Base-by-base conservation (phyloP, 2,329 filamentous ascomycete species). In the Xylaria sp. region DNA sequence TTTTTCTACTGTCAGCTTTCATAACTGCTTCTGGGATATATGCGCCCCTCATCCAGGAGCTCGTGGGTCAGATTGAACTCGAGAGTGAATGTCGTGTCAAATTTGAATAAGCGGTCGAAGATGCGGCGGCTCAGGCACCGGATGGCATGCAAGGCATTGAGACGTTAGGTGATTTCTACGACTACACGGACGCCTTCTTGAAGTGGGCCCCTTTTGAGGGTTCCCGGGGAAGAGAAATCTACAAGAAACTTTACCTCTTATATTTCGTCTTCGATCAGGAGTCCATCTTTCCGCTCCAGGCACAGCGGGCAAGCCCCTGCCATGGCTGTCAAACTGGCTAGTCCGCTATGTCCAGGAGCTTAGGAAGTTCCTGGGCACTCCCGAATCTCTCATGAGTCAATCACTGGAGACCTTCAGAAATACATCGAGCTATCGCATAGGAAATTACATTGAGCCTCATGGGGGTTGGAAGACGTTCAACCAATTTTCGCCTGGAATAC, bases 381-480 rank as follows among this genome's bases (percentile, higher is more conserved):
- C 50, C 5, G 39, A 48, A 39, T 66, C 64, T 9, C 23, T 62
- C 32, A 61, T 50, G 6, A 7, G 13, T 4, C n/a, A 36, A 56
- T 48, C 50, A 15, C 20, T 52, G 28, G 15, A 41, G 5, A 66
- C 9, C 18, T 66, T 66, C 52, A 30, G 15, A 13, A 34, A 30
- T 20, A 20, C 28, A 10, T 3, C 15, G 6, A 23, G 1, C 18
- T 66, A 62, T 23, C 8, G 36, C 25, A 25, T 43, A 13, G 52
- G 34, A 0, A 36, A 57, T 3, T 56, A 61, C 25, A n/a, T 58
- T 3, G 59, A 62, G 6, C 64, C 64, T 18, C 18, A 20, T 20
- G 59, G 59, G 13, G 64, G 64, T 7, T 66, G 64, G 64, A 57
- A 57, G 52, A 52, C 41, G 10, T 66, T 66, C 64, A 66, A 66